Conservation (phyloP, 371 early-diverging fungal species). For the Mucor racemosus region DNA sequence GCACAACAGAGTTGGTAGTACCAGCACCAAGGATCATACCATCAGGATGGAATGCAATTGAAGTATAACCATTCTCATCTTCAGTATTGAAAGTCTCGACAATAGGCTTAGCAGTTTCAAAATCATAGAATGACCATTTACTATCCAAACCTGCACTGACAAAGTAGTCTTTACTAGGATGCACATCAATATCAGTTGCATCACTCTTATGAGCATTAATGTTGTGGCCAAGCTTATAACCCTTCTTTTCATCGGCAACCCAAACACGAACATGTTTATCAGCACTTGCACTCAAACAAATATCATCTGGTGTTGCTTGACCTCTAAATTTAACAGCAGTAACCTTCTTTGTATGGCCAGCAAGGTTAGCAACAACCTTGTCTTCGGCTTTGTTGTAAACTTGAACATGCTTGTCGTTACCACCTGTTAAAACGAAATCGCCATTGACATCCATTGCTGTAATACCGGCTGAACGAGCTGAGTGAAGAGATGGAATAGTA, state of each 20-base stretch:
- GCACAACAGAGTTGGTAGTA: slow-evolving; percentile 71
- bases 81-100: slow-evolving; percentile 50
- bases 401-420: slow-evolving; percentile 79
- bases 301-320: slow-evolving; percentile 50
- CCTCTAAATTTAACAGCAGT: slow-evolving; percentile 73
- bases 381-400: slow-evolving; percentile 68
- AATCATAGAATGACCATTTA: slow-evolving; percentile 82
- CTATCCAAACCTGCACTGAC: slow-evolving; percentile 77
- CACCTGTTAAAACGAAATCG: slow-evolving; percentile 78
- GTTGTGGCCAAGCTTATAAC: slow-evolving; percentile 61
- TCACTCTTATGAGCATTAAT: slow-evolving; percentile 73
- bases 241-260: slow-evolving; percentile 49
- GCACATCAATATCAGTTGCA: slow-evolving; percentile 73
- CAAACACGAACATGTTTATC: slow-evolving; percentile 87
- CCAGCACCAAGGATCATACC: slow-evolving; percentile 89
- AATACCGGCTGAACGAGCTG: slow-evolving; percentile 80
- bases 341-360: slow-evolving; percentile 84
- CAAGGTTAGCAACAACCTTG: slow-evolving; percentile 71
- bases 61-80: slow-evolving; percentile 56
- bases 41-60: slow-evolving; percentile 91
- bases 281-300: slow-evolving; percentile 74
- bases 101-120: slow-evolving; percentile 69
- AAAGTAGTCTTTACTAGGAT: slow-evolving; percentile 81
- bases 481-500: slow-evolving; percentile 72
- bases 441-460: slow-evolving; percentile 74